A percentile compares a stretch with the other conserved stretches of the same genome.
phyloP scores from a whole-genome alignment of 768 basidiomycete species.

The Tulasnella sp. region DNA sequence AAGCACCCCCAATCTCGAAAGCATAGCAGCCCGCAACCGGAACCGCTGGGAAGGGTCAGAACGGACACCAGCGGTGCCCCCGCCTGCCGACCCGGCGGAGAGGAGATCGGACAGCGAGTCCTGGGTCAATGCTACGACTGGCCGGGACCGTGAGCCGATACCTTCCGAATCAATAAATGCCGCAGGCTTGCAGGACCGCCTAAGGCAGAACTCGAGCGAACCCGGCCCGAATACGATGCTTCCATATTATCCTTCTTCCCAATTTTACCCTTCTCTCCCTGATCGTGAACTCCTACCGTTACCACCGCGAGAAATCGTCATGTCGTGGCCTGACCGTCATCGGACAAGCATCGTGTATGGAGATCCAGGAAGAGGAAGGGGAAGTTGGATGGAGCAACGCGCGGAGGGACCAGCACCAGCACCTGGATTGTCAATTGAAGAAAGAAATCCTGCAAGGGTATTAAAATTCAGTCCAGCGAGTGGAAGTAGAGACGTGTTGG shows the following conservation, averaged over 20 bases:
- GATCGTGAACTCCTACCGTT: slow-evolving; percentile 1
- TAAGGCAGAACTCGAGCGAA: background rate
- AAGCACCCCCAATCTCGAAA: background rate
- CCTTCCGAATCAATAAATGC: background rate
- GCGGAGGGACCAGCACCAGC: background rate
- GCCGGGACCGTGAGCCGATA: background rate
- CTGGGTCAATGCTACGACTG: background rate
- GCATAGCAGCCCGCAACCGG: background rate
- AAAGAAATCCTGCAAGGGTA: slow-evolving; percentile 51
- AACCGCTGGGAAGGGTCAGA: background rate
- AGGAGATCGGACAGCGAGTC: background rate
- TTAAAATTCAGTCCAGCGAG: slow-evolving; percentile 79
- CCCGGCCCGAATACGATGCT: background rate
- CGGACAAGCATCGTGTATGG: slow-evolving; percentile 55
- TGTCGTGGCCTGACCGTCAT: slow-evolving; percentile 39
- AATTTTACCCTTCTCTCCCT: background rate
- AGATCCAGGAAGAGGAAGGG: slow-evolving; percentile 63
- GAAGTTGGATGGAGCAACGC: slow-evolving; percentile 41
- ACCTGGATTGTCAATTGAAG: slow-evolving; percentile 45
- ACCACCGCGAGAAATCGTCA: slow-evolving; percentile 12
- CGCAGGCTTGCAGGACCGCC: background rate
- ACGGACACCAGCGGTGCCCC: background rate
- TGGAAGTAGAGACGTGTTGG: slow-evolving; percentile 68
- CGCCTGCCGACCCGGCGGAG: background rate
- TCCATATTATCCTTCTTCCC: background rate